Base-by-base conservation (phyloP, 2,329 filamentous ascomycete genomes). In the Colletotrichum melonis region DNA sequence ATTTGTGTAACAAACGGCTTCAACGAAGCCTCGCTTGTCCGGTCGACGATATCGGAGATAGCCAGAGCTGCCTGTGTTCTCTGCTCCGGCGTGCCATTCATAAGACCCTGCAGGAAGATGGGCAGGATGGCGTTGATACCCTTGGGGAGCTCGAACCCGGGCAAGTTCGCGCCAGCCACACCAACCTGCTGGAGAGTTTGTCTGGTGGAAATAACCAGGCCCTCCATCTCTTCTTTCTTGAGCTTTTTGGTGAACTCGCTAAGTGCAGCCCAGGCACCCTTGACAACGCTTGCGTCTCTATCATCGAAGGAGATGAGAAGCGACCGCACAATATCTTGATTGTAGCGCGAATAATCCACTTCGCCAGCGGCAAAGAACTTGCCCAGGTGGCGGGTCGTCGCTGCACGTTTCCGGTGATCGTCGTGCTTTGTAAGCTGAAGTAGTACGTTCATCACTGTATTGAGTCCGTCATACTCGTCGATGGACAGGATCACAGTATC, bases 1-100 rank as follows among this genome's bases (percentile, higher is more conserved):
- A 99, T 98, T 80, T 98, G 95, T 35, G 96, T 98, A 73, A 99
- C 97, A 79, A 97, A 98, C 8, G 95, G 95, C 83, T 97, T 97
- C 75, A 99, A 87, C 24, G 95, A 92, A 72, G 95, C 92, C 76
- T 95, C 91, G 82, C 92, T 96, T 30, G 97, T 97, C 71, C 97
- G 92, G 84, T 98, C 97, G 76, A 98, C 93, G 76, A 99, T 94
- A 81, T 99, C 97, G 2, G 95, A 97, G 77, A 99, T 97, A 69
- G 94, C 97, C 75, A 98, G 88, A 58, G 97, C 97, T 71, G 97
- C 92, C 81, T 97, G 94, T 30, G 95, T 97, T 81, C 95, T 91
- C 85, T 99, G 97, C 5, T 99, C 97, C 19, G 94, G 87, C 49
- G 93, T 95, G 71, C 97, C 97, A 79, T 99, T 98, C 93, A 99